A percentile compares a stretch with the other conserved stretches of the same genome.
Conservation (phyloP, 179 eudicot genomes). For the Gypsophila paniculata region DNA sequence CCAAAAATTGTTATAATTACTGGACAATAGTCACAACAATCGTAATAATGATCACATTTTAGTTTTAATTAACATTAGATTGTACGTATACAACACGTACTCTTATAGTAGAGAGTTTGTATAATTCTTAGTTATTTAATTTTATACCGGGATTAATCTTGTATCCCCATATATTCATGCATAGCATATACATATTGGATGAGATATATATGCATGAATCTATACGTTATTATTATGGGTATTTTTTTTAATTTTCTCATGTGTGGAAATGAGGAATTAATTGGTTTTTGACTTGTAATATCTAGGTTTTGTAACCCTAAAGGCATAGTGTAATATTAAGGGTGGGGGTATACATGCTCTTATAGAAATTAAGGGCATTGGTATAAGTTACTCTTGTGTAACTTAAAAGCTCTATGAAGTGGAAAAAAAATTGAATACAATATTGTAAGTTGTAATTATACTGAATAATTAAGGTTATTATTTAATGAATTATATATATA, state of each 20-base stretch:
- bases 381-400: slow-evolving; percentile 8
- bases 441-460: too few species aligned
- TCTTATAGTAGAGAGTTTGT: too few species aligned
- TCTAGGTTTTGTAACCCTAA: slow-evolving; percentile 14
- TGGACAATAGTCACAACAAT: too few species aligned
- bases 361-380: not conserved
- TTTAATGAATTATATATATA: too few species aligned
- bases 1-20: too few species aligned
- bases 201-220: slow-evolving; percentile 5
- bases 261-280: slow-evolving; percentile 7
- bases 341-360: slow-evolving; percentile 3
- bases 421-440: too few species aligned
- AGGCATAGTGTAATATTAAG: slow-evolving; percentile 7
- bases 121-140: not conserved
- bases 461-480: too few species aligned
- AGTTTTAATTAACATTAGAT: too few species aligned
- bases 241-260: slow-evolving; percentile 3
- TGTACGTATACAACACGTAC: too few species aligned
- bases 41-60: too few species aligned
- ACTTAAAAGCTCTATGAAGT: not conserved
- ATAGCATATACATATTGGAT: slow-evolving; percentile 4
- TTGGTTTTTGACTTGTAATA: not conserved
- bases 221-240: not conserved
- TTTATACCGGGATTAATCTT: not conserved
- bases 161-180: not conserved